phyloP scores from a whole-genome alignment of 106 monocot species.

The Cymbidium sinense region DNA sequence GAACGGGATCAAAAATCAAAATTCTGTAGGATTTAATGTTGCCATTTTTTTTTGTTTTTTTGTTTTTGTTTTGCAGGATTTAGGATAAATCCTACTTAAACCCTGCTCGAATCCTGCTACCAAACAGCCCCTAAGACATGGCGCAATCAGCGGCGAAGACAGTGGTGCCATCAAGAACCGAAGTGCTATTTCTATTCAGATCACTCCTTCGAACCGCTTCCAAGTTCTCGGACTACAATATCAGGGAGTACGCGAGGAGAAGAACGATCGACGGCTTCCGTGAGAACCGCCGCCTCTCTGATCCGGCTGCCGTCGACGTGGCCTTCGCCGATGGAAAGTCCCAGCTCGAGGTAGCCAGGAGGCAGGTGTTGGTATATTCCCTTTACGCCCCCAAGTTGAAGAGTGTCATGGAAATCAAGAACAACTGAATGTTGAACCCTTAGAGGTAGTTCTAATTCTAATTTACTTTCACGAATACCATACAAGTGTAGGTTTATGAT shows the following conservation, averaged over 20 bases:
- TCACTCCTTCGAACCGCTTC: constrained; percentile 61
- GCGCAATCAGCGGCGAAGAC: background rate
- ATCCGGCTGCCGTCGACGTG: constrained; percentile 32
- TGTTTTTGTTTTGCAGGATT: too few relatives aligned
- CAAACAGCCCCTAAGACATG: too few relatives aligned
- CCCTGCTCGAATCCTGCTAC: too few relatives aligned
- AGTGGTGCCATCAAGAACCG: constrained; percentile 22
- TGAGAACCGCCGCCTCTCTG: constrained; percentile 42
- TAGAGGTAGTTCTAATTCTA: background rate
- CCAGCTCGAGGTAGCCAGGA: constrained; percentile 71
- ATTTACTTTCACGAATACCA: background rate
- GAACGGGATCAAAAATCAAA: too few relatives aligned
- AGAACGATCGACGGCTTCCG: constrained; percentile 64
- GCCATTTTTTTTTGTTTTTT: too few relatives aligned
- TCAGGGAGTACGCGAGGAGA: constrained; percentile 64
- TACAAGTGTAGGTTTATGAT: background rate
- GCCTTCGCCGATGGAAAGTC: constrained; percentile 47
- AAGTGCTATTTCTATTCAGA: constrained; percentile 56
- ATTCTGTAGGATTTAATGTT: too few relatives aligned
- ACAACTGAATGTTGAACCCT: background rate
- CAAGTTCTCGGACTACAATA: constrained; percentile 85
- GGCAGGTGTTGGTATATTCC: constrained; percentile 68
- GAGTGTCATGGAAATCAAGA: constrained; percentile 81
- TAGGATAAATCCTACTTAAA: too few relatives aligned
- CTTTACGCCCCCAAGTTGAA: constrained; percentile 75